phyloP scores from a whole-genome alignment of 306 rosid species.

The Comarum palustre region DNA sequence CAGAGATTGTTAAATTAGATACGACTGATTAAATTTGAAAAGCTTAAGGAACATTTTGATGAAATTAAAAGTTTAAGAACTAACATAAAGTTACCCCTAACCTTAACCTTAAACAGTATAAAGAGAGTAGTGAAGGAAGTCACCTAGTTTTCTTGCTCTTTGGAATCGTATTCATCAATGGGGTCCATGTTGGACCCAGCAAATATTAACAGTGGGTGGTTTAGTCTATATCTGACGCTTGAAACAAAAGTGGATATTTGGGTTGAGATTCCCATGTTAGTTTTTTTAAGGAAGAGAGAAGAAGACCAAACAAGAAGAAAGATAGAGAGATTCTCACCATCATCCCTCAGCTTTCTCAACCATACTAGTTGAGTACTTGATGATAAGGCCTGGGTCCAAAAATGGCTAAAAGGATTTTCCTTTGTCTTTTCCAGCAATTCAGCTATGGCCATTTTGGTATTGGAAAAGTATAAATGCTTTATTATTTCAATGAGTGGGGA shows the following conservation, averaged over 20 bases:
- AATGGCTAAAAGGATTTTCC: not conserved
- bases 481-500: not conserved
- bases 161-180: slow-evolving; percentile 44
- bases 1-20: too few species aligned
- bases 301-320: not conserved
- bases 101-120: too few species aligned
- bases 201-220: slow-evolving; percentile 11
- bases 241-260: slow-evolving; percentile 23
- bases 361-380: slow-evolving; percentile 13
- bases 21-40: too few species aligned
- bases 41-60: too few species aligned
- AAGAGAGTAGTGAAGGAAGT: too few species aligned
- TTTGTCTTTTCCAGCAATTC: not conserved
- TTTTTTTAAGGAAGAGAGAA: slow-evolving; percentile 16
- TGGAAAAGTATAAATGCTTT: not conserved
- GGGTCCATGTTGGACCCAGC: slow-evolving; percentile 55
- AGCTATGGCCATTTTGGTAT: not conserved
- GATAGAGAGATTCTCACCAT: slow-evolving; percentile 20
- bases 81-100: too few species aligned
- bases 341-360: not conserved
- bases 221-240: slow-evolving; percentile 34
- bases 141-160: slow-evolving; percentile 30
- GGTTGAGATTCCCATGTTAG: slow-evolving; percentile 20
- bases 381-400: slow-evolving; percentile 35
- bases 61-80: too few species aligned